Evolutionary conservation across 2,329 filamentous ascomycete species (phyloP), one percentile per base, ranked within the genome.

Genomic region (Blumeriella jaapii): DNA sequence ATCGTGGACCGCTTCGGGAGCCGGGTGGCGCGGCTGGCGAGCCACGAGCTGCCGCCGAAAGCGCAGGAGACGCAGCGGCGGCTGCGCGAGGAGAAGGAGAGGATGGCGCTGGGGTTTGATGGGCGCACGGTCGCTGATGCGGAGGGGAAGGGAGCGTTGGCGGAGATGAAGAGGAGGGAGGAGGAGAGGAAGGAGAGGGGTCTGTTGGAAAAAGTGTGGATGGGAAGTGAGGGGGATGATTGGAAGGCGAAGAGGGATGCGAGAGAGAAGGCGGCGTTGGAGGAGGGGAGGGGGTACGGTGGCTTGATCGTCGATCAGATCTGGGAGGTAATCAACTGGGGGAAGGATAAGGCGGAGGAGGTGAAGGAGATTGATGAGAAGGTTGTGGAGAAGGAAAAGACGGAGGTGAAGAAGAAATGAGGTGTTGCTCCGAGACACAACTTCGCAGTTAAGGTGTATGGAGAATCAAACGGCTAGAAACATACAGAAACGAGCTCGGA

Each of bases 131-230:
- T 25, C 6, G n/a, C 32, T 12, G 16, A 22, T 1, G 22, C 10
- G 20, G 23, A 40, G 23, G 16, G 34, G 22, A 34, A 22, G 6
- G 33, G 35, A 22, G 36, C 31, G 2, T 18, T 34, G 16, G 34
- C 25, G 19, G 30, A 41, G 11, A 18, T 40, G 18, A 39, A 43
- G 28, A 36, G 32, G 30, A 11, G 36, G 15, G 31, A 27, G 37
- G 29, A 23, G 19, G 29, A 29, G 31, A 31, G 36, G 37, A 38
- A 43, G 38, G 46, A 45, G 17, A 49, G 43, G 39, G 50, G 58
- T 0, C 10, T 60, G 4, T 24, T 71, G 36, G 58, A 65, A 42
- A 61, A 61, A 44, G 53, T 75, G 11, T 77, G 72, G 73, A 69
- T 73, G 64, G 73, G 72, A 20, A 62, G 61, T 23, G 70, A 74